Percentiles rank a stretch among this genome's conserved stretches.
phyloP scores from a whole-genome alignment of 345 rosid genomes.

The Rhodamnia rubescens region DNA sequence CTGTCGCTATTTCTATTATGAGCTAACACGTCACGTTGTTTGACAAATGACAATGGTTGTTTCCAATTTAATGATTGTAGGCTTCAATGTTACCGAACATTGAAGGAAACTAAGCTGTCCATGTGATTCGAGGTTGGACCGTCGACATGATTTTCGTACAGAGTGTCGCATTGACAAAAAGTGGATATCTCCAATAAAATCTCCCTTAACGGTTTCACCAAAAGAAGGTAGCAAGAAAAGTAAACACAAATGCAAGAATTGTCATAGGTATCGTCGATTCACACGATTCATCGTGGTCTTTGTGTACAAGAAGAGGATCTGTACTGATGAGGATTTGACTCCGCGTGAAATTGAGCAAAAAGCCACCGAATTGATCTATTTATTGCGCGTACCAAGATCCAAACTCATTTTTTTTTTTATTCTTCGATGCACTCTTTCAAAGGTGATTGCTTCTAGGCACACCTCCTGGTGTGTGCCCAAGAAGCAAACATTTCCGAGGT shows the following conservation, averaged over 20 bases:
- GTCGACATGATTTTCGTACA: background rate
- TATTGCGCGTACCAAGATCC: too few relatives aligned
- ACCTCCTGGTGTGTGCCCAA: background rate
- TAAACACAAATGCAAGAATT: background rate
- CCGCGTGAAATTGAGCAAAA: too few relatives aligned
- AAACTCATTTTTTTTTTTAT: too few relatives aligned
- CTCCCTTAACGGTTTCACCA: background rate
- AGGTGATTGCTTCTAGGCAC: too few relatives aligned
- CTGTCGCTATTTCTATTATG: background rate
- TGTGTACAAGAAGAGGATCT: background rate
- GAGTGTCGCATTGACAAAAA: background rate
- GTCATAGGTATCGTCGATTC: background rate
- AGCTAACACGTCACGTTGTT: background rate
- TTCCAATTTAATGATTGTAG: background rate
- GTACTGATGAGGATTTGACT: too few relatives aligned
- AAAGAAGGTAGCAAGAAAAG: background rate
- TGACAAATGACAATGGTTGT: background rate
- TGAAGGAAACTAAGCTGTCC: background rate
- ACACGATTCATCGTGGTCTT: background rate
- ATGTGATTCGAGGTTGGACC: background rate
- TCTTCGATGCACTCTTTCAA: too few relatives aligned
- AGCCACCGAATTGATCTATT: too few relatives aligned
- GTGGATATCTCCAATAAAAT: background rate
- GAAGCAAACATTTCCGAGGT: background rate
- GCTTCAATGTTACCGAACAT: background rate